Evolutionary conservation across 2,329 filamentous ascomycete species (phyloP), one percentile per base, ranked within the genome.

Genomic region (Fusarium ambrosium): DNA sequence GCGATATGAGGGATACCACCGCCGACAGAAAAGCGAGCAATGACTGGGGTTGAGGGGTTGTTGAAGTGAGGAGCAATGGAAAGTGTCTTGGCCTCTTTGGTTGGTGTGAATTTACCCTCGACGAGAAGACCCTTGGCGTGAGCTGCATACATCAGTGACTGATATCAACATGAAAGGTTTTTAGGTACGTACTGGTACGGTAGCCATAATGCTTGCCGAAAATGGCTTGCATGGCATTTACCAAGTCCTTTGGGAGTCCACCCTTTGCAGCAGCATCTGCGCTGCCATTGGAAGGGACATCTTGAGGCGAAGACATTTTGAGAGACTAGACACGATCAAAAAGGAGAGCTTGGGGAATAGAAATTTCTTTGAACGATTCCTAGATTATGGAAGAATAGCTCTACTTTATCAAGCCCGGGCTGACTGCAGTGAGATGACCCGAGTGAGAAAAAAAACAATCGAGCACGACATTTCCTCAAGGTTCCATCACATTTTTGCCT

Each of bases 81-180:
- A 3, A 73, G 70, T 2, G 1, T 36, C 39, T 70, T 73, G 4
- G 71, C 71, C 16, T 68, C 29, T 4, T 64, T 41, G 6, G 70
- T 67, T 6, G 70, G 70, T 0, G 51, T 73, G 9, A 73, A 73
- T 1, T 27, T 67, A 1, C 71, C 71, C 1, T 73, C 66, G 1
- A 73, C 66, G 1, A 73, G 66, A 6, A 73, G 20, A 1, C 71
- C 71, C 62, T 73, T 73, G 39, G 71, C 71, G 16, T 73, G 69
- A 18, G 69, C 70, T 72, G 8, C 0, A 1, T 6, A 3, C 4
- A 11, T 13, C 0, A 13, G 10, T 72, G 1, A 22, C 4, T 3
- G 3, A 3, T 4, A 55, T 4, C 8, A 4, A 8, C 7, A 10
- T 1, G 1, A 0, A 18, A 1, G 2, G 2, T 0, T 4, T 4